Base-by-base conservation (phyloP, 1,139 yeast genomes). In the Taphrina populina region DNA sequence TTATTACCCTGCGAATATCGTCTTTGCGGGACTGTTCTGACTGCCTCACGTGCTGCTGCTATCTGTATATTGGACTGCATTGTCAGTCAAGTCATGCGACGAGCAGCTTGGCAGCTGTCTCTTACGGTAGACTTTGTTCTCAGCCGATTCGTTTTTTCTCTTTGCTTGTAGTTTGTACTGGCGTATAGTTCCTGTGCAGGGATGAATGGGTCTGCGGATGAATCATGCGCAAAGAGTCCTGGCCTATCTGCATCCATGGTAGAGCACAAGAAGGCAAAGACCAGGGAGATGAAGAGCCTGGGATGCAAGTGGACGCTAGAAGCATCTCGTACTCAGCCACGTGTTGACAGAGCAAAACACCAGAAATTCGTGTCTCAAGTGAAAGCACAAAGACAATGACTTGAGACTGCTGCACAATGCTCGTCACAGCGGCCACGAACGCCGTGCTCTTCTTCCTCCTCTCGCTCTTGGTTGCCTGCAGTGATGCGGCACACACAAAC, bases 401-500 rank as follows among this genome's bases (percentile, higher is more conserved):
- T n/a, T n/a, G n/a, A n/a, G n/a, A n/a, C n/a, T n/a, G n/a, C n/a
- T n/a, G n/a, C n/a, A n/a, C n/a, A n/a, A n/a, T n/a, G n/a, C n/a
- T n/a, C n/a, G n/a, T n/a, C n/a, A n/a, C n/a, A n/a, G n/a, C n/a
- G n/a, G n/a, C n/a, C n/a, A n/a, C n/a, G n/a, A n/a, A n/a, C n/a
- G n/a, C 30, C 30, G 11, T 27, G 10, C 11, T 27, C 30, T 11
- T 11, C 30, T 8, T 27, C 32, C 13, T 40, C 6, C 29, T 43
- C 19, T 6, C 23, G 4, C 37, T n/a, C 26, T 1, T 32, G 7
- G 24, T 27, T 7, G 17, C 36, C 10, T 4, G 11, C 32, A 41
- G 43, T 19, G 11, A 11, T 5, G 43, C 49, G 24, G 51, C 35
- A 11, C 63, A 61, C 30, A 84, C 94, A 21, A 86, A 85, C 67